Evolutionary conservation across 306 rosid species (phyloP).

Genomic region (Canavalia ensiformis): DNA sequence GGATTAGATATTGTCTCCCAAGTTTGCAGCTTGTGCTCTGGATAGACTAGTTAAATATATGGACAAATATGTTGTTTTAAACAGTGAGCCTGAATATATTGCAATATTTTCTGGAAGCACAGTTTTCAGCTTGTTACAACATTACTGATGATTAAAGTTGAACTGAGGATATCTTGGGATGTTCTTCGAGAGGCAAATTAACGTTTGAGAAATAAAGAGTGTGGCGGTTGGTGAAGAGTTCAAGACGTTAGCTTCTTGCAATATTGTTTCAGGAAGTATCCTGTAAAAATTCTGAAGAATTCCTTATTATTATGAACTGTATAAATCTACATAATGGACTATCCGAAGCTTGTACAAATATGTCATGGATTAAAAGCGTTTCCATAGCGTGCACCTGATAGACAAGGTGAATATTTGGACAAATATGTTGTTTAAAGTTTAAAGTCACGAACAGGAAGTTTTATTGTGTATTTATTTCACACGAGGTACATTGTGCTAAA

Average conservation of each 20-base stretch:
- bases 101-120: slow-evolving; percentile 27
- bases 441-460: slow-evolving; percentile 16
- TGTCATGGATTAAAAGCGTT: slow-evolving; percentile 1
- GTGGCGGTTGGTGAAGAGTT: slow-evolving; percentile 9
- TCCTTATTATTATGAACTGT: slow-evolving; percentile 17
- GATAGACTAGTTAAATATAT: slow-evolving; percentile 7
- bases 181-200: not conserved
- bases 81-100: not conserved
- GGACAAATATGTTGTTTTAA: slow-evolving; percentile 11
- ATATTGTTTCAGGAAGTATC: slow-evolving; percentile 25
- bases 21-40: slow-evolving; percentile 29
- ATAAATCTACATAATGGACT: not conserved
- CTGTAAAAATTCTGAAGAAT: slow-evolving; percentile 27
- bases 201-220: slow-evolving; percentile 22
- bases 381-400: slow-evolving; percentile 17
- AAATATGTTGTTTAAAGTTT: slow-evolving; percentile 16
- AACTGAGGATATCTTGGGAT: not conserved
- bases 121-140: not conserved
- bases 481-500: not conserved
- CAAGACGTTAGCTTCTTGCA: slow-evolving; percentile 1
- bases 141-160: not conserved
- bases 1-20: slow-evolving; percentile 23
- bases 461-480: not conserved
- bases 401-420: slow-evolving; percentile 36
- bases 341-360: slow-evolving; percentile 1